These are phyloP conservation scores for Trifolium pratense DNA, from an alignment of 306 rosid genomes.

Conservation along the genomic window DNA sequence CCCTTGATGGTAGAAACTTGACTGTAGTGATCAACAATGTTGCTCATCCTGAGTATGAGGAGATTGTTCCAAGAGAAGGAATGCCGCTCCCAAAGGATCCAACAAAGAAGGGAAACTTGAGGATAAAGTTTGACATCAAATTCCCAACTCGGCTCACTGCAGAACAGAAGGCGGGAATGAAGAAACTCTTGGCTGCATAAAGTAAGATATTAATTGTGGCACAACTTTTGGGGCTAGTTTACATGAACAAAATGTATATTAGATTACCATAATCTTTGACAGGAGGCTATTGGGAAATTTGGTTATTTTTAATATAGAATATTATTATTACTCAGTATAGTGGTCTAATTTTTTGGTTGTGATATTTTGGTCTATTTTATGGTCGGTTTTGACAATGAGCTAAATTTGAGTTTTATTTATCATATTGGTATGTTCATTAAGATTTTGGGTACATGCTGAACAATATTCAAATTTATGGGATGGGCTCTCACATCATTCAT, in stretches of 20 bases:
- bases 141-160: slow-evolving; percentile 58
- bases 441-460: neutral
- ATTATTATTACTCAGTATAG: slow-evolving; percentile 13
- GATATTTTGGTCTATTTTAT: neutral
- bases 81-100: slow-evolving; percentile 64
- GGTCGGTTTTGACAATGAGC: slow-evolving; percentile 23
- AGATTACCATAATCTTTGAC: slow-evolving; percentile 34
- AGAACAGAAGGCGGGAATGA: slow-evolving; percentile 66
- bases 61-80: slow-evolving; percentile 59
- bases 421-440: neutral
- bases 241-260: slow-evolving; percentile 25
- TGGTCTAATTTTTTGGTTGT: slow-evolving; percentile 34
- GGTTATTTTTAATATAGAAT: slow-evolving; percentile 9
- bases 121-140: slow-evolving; percentile 60
- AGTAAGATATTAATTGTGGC: slow-evolving; percentile 3
- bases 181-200: slow-evolving; percentile 55
- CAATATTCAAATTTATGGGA: neutral
- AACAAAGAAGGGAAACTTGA: slow-evolving; percentile 57
- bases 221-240: slow-evolving; percentile 3
- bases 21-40: slow-evolving; percentile 52
- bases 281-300: slow-evolving; percentile 5
- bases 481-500: neutral
- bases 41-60: slow-evolving; percentile 57
- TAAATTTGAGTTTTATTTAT: neutral
- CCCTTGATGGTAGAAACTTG: slow-evolving; percentile 59